These are phyloP conservation scores for Coemansia sp. DNA, from an alignment of 192 early-diverging fungal species.

Conservation along the genomic window DNA sequence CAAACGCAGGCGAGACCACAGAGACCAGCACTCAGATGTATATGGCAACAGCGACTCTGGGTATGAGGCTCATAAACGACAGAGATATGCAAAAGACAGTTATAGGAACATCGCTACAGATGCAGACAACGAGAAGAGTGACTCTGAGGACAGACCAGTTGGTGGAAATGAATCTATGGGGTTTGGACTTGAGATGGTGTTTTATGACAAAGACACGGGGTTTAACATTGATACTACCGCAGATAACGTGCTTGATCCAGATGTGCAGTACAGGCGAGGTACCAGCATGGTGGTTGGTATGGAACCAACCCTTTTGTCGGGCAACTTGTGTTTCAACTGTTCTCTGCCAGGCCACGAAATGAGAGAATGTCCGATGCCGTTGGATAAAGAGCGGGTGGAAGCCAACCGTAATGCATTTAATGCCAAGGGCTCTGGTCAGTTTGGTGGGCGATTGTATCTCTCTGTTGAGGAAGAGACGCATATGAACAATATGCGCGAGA, in stretches of 20 bases:
- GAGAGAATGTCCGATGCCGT: conserved; percentile 35
- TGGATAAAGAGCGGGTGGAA: conserved; percentile 26
- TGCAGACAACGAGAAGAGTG: background rate
- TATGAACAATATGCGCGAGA: conserved; percentile 26
- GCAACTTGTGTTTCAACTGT: conserved; percentile 52
- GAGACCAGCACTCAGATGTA: background rate
- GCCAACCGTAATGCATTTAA: conserved; percentile 34
- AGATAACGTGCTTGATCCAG: conserved; percentile 9
- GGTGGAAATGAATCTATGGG: background rate
- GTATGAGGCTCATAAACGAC: background rate
- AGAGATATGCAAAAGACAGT: background rate
- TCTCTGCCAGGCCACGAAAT: conserved; percentile 42
- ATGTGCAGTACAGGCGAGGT: conserved; percentile 23
- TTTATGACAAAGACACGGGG: conserved; percentile 28
- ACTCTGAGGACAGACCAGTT: background rate
- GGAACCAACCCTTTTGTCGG: conserved; percentile 12
- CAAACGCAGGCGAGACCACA: conserved; percentile 39
- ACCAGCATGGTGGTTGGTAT: conserved; percentile 33
- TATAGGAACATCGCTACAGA: background rate
- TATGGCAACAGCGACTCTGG: background rate
- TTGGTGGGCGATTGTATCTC: conserved; percentile 34
- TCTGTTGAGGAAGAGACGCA: conserved; percentile 37
- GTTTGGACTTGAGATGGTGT: background rate
- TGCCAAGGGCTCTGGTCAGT: conserved; percentile 22
- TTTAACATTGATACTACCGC: conserved; percentile 34